Evolutionary conservation across 2,329 filamentous ascomycete genomes (phyloP).

Genomic region (Trichoderma koningii): DNA sequence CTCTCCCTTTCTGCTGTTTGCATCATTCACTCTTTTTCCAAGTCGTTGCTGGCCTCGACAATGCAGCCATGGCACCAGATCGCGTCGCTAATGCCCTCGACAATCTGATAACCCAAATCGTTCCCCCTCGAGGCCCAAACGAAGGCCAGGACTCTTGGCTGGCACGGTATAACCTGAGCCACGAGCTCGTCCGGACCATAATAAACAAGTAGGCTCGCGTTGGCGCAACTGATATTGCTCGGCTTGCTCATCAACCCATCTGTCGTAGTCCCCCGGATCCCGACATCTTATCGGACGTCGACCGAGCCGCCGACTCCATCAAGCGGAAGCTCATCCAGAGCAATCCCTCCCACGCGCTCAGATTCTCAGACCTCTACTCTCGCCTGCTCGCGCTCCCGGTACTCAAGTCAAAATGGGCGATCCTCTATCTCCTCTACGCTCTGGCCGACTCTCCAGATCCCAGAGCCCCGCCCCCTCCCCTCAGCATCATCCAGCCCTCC

Average conservation of each 20-base stretch:
- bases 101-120: constrained; percentile 72
- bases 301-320: constrained; percentile 91
- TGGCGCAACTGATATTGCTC: not conserved
- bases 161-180: constrained; percentile 66
- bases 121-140: constrained; percentile 61
- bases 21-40: not conserved
- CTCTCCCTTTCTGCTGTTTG: not conserved
- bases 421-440: constrained; percentile 86
- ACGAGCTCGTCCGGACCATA: constrained; percentile 53
- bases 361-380: constrained; percentile 89
- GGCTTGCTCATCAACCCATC: not conserved
- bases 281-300: constrained; percentile 69
- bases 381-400: constrained; percentile 88
- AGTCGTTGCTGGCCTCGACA: constrained; percentile 37
- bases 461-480: constrained; percentile 51
- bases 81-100: constrained; percentile 79
- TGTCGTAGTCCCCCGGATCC: constrained; percentile 51
- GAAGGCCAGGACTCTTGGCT: constrained; percentile 70
- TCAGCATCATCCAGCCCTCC: constrained; percentile 47
- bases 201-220: constrained; percentile 50
- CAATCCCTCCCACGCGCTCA: constrained; percentile 74
- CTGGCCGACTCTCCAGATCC: constrained; percentile 70
- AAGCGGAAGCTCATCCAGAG: constrained; percentile 82
- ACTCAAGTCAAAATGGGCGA: constrained; percentile 93
- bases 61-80: constrained; percentile 60